Evolutionary conservation across 768 basidiomycete species (phyloP).

Genomic region (Boletus vinaceobasis): DNA sequence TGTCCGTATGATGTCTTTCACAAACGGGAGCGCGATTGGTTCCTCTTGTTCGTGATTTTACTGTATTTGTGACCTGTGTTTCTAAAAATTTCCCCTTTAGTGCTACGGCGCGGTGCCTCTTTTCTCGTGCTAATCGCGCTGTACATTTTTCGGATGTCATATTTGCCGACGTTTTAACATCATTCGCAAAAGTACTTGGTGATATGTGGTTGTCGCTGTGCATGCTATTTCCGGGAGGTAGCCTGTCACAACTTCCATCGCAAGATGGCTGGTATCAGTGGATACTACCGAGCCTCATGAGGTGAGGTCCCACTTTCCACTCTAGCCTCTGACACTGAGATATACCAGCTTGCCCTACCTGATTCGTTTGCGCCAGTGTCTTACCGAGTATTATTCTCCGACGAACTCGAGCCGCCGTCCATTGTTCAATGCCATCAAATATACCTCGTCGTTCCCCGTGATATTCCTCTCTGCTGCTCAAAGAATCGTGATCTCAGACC

Average conservation of each 20-base stretch:
- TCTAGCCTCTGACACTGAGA: constrained; percentile 2
- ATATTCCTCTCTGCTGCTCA: constrained; percentile 94
- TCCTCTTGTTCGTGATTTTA: constrained; percentile 62
- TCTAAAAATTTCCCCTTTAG: constrained; percentile 38
- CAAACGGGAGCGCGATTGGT: constrained; percentile 70
- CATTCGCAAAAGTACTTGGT: constrained; percentile 94
- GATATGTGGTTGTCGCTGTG: constrained; percentile 87
- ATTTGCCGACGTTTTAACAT: constrained; percentile 93
- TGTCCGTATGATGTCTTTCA: constrained; percentile 66
- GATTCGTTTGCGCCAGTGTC: constrained; percentile 90
- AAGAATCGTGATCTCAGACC: constrained; percentile 61
- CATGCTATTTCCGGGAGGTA: constrained; percentile 85
- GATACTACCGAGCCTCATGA: constrained; percentile 83
- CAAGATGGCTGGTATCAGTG: constrained; percentile 65
- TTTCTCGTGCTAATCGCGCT: constrained; percentile 55
- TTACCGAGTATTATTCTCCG: constrained; percentile 72
- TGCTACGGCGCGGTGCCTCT: constrained; percentile 68
- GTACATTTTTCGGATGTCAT: constrained; percentile 90
- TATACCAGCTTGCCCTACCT: constrained; percentile 72
- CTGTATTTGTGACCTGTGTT: background rate
- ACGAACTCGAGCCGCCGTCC: constrained; percentile 67
- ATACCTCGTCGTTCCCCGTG: constrained; percentile 94
- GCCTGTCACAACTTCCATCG: constrained; percentile 60
- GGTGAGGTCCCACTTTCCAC: constrained; percentile 45
- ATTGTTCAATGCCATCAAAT: constrained; percentile 91